Evolutionary conservation across 176 grass and related monocot species (phyloP).

Genomic region (Triticum turgidum): DNA sequence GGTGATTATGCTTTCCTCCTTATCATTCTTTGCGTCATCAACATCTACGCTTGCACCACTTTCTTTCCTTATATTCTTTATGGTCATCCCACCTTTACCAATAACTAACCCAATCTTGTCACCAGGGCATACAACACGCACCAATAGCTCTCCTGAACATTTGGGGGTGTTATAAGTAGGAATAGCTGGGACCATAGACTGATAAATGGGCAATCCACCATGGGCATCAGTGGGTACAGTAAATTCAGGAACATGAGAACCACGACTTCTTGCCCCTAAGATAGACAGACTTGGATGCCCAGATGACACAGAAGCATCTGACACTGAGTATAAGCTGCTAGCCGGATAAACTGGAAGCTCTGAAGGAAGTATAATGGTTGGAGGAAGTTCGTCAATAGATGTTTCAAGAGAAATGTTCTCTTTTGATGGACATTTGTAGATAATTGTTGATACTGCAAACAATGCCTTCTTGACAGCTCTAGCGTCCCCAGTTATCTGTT

Average conservation of each 20-base stretch:
- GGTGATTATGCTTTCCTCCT: conserved; percentile 79
- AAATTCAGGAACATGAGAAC: conserved; percentile 58
- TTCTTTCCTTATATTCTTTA: conserved; percentile 87
- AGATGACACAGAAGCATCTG: conserved; percentile 54
- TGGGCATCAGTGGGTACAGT: conserved; percentile 51
- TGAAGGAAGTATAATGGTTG: conserved; percentile 83
- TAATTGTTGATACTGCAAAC: conserved; percentile 75
- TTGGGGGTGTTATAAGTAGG: conserved; percentile 54
- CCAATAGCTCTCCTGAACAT: conserved; percentile 68
- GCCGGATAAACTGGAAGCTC: conserved; percentile 77
- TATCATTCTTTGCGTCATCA: conserved; percentile 84
- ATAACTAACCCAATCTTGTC: conserved; percentile 93
- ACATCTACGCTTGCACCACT: conserved; percentile 83
- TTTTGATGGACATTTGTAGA: conserved; percentile 82
- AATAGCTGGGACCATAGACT: conserved; percentile 66
- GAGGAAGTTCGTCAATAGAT: conserved; percentile 60
- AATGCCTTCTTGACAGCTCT: conserved; percentile 80
- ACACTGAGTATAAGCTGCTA: conserved; percentile 51
- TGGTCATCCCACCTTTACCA: conserved; percentile 83
- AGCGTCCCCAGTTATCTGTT: conserved; percentile 78
- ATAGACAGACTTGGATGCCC: conserved; percentile 48
- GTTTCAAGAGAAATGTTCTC: conserved; percentile 85
- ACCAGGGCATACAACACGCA: conserved; percentile 84
- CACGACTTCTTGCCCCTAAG: conserved; percentile 51
- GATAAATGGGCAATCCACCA: conserved; percentile 63